Evolutionary conservation across 495 filamentous ascomycete species (phyloP).

Genomic region (Tuber melanosporum): DNA sequence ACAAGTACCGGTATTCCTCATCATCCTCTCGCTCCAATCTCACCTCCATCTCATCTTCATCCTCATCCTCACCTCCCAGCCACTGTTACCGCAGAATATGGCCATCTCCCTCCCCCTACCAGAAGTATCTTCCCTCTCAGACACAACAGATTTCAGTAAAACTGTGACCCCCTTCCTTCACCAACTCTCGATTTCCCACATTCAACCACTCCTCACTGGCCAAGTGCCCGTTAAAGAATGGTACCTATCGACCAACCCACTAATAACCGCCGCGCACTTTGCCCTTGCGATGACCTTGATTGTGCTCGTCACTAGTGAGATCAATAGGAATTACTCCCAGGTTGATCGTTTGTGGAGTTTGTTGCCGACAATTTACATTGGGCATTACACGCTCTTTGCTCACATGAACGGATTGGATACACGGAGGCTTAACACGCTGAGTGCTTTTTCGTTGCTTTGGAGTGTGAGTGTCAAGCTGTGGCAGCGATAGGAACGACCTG

Average conservation of each 20-base stretch:
- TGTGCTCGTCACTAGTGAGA: slow-evolving; percentile 67
- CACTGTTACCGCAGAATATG: slow-evolving; percentile 6
- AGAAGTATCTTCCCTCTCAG: slow-evolving; percentile 56
- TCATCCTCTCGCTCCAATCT: neutral
- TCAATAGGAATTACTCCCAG: slow-evolving; percentile 90
- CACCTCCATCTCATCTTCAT: neutral
- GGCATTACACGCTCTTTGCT: slow-evolving; percentile 78
- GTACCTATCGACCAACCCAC: slow-evolving; percentile 82
- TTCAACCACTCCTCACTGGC: slow-evolving; percentile 47
- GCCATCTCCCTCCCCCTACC: slow-evolving; percentile 61
- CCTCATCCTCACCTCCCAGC: neutral
- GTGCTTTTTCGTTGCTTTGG: slow-evolving; percentile 69
- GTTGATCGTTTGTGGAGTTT: slow-evolving; percentile 90
- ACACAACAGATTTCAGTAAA: slow-evolving; percentile 64
- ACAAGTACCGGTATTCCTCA: neutral
- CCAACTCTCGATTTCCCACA: slow-evolving; percentile 66
- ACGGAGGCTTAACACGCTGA: slow-evolving; percentile 63
- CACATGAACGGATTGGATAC: slow-evolving; percentile 67
- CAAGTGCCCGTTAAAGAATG: slow-evolving; percentile 53
- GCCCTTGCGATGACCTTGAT: slow-evolving; percentile 60
- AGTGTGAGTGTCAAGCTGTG: slow-evolving; percentile 56
- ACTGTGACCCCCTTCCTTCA: slow-evolving; percentile 69
- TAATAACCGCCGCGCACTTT: slow-evolving; percentile 68
- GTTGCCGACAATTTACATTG: slow-evolving; percentile 77
- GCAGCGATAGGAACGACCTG: neutral